Conservation (phyloP, 2,329 filamentous ascomycete species). For the Phyllosticta capitalensis region DNA sequence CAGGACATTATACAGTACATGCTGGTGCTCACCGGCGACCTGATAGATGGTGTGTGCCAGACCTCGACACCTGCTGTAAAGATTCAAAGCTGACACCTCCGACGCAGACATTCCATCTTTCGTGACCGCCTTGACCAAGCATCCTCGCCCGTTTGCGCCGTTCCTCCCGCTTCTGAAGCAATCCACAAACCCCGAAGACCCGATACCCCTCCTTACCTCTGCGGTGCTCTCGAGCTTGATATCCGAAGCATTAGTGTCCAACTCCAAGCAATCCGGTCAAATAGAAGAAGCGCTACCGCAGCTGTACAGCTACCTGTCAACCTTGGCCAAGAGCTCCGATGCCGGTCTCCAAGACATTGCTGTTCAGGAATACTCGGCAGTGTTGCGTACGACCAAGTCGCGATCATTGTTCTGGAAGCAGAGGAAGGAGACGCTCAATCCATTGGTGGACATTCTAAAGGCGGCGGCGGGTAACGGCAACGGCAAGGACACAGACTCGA, state of each 20-base stretch:
- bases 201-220: slow-evolving; percentile 81
- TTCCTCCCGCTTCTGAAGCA: slow-evolving; percentile 79
- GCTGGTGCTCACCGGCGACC: slow-evolving; percentile 75
- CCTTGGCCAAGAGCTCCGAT: slow-evolving; percentile 74
- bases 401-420: slow-evolving; percentile 86
- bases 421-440: slow-evolving; percentile 71
- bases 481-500: slow-evolving; percentile 58
- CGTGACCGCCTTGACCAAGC: slow-evolving; percentile 64
- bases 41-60: slow-evolving; percentile 62
- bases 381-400: slow-evolving; percentile 66
- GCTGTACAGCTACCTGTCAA: slow-evolving; percentile 77
- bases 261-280: slow-evolving; percentile 49
- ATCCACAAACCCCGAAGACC: slow-evolving; percentile 73
- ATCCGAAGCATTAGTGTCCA: slow-evolving; percentile 50
- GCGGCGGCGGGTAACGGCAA: slow-evolving; percentile 70
- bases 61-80: neutral
- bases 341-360: slow-evolving; percentile 91
- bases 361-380: slow-evolving; percentile 78
- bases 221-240: slow-evolving; percentile 77
- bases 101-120: slow-evolving; percentile 67
- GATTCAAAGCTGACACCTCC: neutral
- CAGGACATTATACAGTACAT: slow-evolving; percentile 92
- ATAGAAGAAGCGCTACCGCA: slow-evolving; percentile 70
- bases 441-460: slow-evolving; percentile 70
- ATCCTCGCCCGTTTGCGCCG: slow-evolving; percentile 61